Percentiles rank a stretch among this genome's conserved stretches.
Conservation (phyloP, 345 rosid genomes). For the Melaleuca alternifolia region DNA sequence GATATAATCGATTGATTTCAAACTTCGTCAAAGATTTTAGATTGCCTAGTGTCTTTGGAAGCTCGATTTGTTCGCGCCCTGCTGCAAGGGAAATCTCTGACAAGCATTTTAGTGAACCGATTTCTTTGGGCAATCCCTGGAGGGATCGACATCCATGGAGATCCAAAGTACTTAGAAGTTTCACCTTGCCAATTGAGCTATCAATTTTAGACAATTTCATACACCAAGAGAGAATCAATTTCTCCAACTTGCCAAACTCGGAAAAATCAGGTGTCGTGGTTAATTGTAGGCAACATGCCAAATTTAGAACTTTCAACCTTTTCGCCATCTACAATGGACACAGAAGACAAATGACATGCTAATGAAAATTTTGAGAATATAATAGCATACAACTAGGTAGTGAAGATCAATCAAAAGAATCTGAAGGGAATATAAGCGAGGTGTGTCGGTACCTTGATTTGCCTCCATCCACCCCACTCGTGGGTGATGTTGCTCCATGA, state of each 20-base stretch:
- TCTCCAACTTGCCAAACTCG: background rate
- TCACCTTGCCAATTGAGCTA: background rate
- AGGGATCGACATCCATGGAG: background rate
- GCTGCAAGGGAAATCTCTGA: background rate
- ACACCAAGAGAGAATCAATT: background rate
- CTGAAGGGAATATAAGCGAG: no score
- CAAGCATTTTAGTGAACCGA: background rate
- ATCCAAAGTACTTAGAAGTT: background rate
- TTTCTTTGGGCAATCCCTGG: background rate
- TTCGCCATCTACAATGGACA: background rate
- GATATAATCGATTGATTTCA: rapidly evolving
- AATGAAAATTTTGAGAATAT: no score
- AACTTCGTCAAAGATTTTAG: background rate
- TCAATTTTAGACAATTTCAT: background rate
- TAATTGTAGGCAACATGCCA: background rate
- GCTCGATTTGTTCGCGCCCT: no score
- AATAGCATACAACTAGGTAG: no score
- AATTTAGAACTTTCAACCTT: background rate
- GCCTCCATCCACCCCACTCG: no score
- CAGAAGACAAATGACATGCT: background rate
- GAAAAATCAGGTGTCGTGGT: background rate
- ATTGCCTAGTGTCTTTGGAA: background rate
- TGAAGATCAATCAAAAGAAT: no score
- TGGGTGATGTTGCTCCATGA: background rate
- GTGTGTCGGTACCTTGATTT: no score